These are phyloP conservation scores for Chrysosporium keratinophilum DNA, from an alignment of 2,329 filamentous ascomycete genomes.

Conservation along the genomic window DNA sequence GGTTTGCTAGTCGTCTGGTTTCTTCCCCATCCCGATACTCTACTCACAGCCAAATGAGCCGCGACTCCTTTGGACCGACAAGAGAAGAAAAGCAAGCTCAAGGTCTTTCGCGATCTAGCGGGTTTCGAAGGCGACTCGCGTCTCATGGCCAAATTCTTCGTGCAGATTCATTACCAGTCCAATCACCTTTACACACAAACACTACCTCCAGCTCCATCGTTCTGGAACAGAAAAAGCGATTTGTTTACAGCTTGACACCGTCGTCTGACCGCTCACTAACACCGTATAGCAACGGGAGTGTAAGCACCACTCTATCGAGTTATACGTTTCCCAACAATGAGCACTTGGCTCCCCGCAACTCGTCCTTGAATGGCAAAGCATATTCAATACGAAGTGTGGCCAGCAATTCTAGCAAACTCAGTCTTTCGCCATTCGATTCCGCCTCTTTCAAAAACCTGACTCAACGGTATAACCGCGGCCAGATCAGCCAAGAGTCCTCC, in stretches of 20 bases:
- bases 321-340: background rate
- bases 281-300: background rate
- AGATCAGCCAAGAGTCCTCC: background rate
- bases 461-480: slow-evolving; percentile 11
- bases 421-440: slow-evolving; percentile 12
- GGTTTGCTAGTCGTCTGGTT: background rate
- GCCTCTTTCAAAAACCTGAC: slow-evolving; percentile 11
- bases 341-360: background rate
- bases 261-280: background rate
- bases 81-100: background rate
- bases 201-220: background rate
- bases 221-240: background rate
- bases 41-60: slow-evolving; percentile 4
- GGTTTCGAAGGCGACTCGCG: background rate
- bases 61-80: background rate
- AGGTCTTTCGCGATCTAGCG: background rate
- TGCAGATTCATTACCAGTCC: background rate
- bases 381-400: slow-evolving; percentile 17
- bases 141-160: background rate
- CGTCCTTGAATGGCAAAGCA: background rate
- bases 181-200: background rate
- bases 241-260: slow-evolving; percentile 4
- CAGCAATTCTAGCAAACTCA: slow-evolving; percentile 17
- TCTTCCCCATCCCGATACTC: background rate
- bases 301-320: background rate